phyloP scores from a whole-genome alignment of 768 basidiomycete genomes.

The Podaxis sp. region DNA sequence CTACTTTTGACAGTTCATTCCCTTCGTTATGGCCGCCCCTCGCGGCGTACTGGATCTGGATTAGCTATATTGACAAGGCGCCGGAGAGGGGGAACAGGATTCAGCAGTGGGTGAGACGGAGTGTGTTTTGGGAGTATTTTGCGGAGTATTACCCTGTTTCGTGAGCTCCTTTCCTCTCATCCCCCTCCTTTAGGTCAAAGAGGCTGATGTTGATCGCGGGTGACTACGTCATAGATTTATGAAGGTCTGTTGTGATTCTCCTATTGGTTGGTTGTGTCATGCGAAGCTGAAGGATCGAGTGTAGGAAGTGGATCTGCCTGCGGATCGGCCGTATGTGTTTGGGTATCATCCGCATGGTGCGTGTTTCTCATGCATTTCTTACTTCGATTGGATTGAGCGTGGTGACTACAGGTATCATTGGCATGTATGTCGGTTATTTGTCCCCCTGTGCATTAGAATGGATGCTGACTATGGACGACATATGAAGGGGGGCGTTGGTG shows the following conservation, averaged over 20 bases:
- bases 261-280: background rate
- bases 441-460: background rate
- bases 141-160: slow-evolving; percentile 90
- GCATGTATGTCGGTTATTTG: slow-evolving; percentile 65
- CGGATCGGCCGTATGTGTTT: slow-evolving; percentile 93
- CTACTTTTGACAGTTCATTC: slow-evolving; percentile 59
- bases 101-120: slow-evolving; percentile 70
- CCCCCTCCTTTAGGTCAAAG: background rate
- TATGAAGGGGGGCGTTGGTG: slow-evolving; percentile 80
- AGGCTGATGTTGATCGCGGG: slow-evolving; percentile 25
- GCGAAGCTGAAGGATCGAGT: background rate
- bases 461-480: slow-evolving; percentile 1
- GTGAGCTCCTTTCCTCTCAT: slow-evolving; percentile 46
- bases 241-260: slow-evolving; percentile 40
- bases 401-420: slow-evolving; percentile 77
- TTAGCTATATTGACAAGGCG: slow-evolving; percentile 69
- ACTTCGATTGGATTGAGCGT: background rate
- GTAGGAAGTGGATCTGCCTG: slow-evolving; percentile 87
- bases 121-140: slow-evolving; percentile 83
- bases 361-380: slow-evolving; percentile 19
- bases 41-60: slow-evolving; percentile 77
- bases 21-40: slow-evolving; percentile 89
- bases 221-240: slow-evolving; percentile 37
- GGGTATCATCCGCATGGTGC: slow-evolving; percentile 97
- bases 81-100: slow-evolving; percentile 73